Evolutionary conservation across 139 green algal genomes (phyloP), one percentile per base, ranked within the genome.

Genomic region (Limnomonas spitsbergensis): DNA sequence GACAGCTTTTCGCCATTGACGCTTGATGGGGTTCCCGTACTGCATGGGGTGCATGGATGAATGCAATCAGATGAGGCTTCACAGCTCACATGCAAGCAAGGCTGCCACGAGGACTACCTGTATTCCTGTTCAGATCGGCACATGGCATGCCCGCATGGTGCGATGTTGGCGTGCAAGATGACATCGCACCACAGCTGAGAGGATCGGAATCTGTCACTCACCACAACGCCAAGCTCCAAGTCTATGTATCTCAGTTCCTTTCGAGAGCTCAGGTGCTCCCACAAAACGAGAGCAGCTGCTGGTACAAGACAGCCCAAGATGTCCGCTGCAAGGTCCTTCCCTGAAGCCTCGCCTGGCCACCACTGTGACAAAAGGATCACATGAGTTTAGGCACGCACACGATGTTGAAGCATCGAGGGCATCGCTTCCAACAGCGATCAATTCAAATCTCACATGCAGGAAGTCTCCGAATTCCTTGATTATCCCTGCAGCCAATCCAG

Each of bases 11-110:
- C 47, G 47, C 47, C 47, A 61, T 61, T 61, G 47, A 61, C 47
- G 47, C 47, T 61, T 61, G 14, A 72, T 72, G 9, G 61, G 61
- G 29, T 72, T 72, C 29, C 61, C 61, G 61, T 72, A 72, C 61
- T 72, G 61, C 24, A 36, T 39, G 47, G 20, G 47, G 20, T 29
- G 20, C 14, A 61, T 61, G 20, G 20, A 61, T 61, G 14, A 61
- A n/a, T n/a, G n/a, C n/a, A n/a, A n/a, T n/a, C n/a, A n/a, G n/a
- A n/a, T n/a, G n/a, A n/a, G n/a, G n/a, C n/a, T n/a, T n/a, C n/a
- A n/a, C n/a, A n/a, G n/a, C n/a, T n/a, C n/a, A n/a, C n/a, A n/a
- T n/a, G n/a, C n/a, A n/a, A n/a, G n/a, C n/a, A n/a, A n/a, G n/a
- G n/a, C n/a, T n/a, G n/a, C n/a, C n/a, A n/a, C n/a, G n/a, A n/a